phyloP scores from a whole-genome alignment of 768 basidiomycete genomes.

The Cubamyces lactineus region DNA sequence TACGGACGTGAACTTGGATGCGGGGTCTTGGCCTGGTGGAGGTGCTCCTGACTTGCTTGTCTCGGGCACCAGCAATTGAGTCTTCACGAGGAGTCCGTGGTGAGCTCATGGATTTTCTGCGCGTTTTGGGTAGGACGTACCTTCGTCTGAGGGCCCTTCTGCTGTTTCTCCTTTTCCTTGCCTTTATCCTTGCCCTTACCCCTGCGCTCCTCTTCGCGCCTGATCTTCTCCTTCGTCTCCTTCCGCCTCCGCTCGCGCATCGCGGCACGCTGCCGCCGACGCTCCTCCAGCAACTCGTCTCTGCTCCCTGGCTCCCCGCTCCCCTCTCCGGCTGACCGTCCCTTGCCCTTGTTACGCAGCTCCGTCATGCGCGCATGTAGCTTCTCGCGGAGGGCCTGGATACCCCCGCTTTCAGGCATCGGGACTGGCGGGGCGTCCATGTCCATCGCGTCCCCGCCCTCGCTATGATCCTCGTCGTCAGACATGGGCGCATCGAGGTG shows the following conservation, averaged over 20 bases:
- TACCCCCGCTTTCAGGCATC: slow-evolving; percentile 66
- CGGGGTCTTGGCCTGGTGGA: slow-evolving; percentile 37
- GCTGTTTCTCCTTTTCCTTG: slow-evolving; percentile 46
- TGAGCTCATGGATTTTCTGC: background rate
- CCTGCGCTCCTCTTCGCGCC: slow-evolving; percentile 61
- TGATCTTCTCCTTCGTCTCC: slow-evolving; percentile 83
- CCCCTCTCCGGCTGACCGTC: slow-evolving; percentile 23
- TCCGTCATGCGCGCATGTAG: slow-evolving; percentile 73
- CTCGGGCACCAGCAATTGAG: slow-evolving; percentile 75
- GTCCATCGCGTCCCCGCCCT: slow-evolving; percentile 39
- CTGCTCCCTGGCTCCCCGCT: slow-evolving; percentile 55
- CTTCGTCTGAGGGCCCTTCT: slow-evolving; percentile 53
- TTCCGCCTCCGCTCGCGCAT: slow-evolving; percentile 85
- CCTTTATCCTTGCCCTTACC: slow-evolving; percentile 49
- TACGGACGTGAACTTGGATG: slow-evolving; percentile 59
- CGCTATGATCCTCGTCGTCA: slow-evolving; percentile 32
- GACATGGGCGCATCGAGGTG: slow-evolving; percentile 44
- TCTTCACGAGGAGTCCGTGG: slow-evolving; percentile 42
- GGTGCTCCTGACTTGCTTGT: slow-evolving; percentile 31
- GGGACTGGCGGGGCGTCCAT: slow-evolving; percentile 46
- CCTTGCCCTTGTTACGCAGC: slow-evolving; percentile 50
- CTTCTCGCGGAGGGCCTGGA: slow-evolving; percentile 67
- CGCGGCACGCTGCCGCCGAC: slow-evolving; percentile 73
- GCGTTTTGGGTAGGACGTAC: slow-evolving; percentile 40
- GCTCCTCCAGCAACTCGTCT: slow-evolving; percentile 84